Evolutionary conservation across 768 basidiomycete genomes (phyloP), one percentile per base, ranked within the genome.

Genomic region (Pleurotus citrinopileatus): DNA sequence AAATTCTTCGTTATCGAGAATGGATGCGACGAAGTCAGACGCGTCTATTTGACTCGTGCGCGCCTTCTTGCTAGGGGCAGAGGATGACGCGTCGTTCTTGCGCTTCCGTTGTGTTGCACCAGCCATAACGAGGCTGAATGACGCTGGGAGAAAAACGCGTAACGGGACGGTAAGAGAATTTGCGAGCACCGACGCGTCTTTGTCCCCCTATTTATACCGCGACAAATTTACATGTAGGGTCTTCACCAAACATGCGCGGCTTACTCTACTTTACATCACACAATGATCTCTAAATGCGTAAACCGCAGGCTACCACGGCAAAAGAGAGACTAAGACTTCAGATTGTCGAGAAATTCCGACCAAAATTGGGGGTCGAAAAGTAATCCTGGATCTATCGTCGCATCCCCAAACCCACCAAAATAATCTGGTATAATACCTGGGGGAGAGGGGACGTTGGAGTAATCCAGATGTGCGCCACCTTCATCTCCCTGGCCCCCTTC

Each of bases 1-100:
- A 46, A 74, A 77, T 20, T 59, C 61, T n/a, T 64, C 60, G 37
- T 73, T 65, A 7, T 65, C 66, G 45, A 81, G 68, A 56, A 79
- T 70, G 4, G 65, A 63, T 47, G 70, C 64, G 25, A 77, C 61
- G 13, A 50, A 32, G 15, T 50, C 48, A 15, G 48, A 50, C 48
- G 48, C 48, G 32, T 50, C 34, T 22, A 37, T 26, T 23, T 44
- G 63, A 28, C 60, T 59, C 2, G 53, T 40, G n/a, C 45, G 45
- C 22, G 27, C 15, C 28, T 47, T 28, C 45, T 47, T 47, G 26
- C 25, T 47, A 13, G 27, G 45, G 27, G 20, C 45, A 20, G 45
- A 50, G 8, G 48, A 50, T 19, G 48, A 50, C 29, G 32, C 32
- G 29, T 50, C 48, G 19, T 32, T 50, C 22, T 50, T 50, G 48